A percentile compares a stretch with the other conserved stretches of the same genome.
Conservation (phyloP, 352 stramenopile genomes). For the Phytophthora hibernalis region DNA sequence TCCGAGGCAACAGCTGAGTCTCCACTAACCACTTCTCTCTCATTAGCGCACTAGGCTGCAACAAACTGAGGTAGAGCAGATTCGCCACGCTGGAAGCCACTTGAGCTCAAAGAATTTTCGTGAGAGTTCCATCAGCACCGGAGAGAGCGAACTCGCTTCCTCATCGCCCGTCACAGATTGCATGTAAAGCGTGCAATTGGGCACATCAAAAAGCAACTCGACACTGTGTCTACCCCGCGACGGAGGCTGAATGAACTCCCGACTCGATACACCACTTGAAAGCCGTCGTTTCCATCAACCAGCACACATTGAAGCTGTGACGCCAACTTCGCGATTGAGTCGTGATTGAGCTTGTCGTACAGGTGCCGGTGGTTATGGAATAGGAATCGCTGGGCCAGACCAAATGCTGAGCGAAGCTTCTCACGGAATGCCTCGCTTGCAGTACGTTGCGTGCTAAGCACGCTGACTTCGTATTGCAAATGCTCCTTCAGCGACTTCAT, state of each 20-base stretch:
- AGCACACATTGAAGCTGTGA: slow-evolving; percentile 44
- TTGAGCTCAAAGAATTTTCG: slow-evolving; percentile 55
- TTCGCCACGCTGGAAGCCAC: slow-evolving; percentile 68
- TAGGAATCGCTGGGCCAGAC: slow-evolving; percentile 62
- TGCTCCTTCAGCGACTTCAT: slow-evolving; percentile 59
- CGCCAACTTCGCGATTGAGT: slow-evolving; percentile 35
- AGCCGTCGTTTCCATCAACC: slow-evolving; percentile 47
- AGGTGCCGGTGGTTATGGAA: slow-evolving; percentile 48
- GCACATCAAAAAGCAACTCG: slow-evolving; percentile 59
- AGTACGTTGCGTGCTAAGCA: slow-evolving; percentile 41
- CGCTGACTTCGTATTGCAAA: slow-evolving; percentile 61
- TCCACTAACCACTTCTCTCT: slow-evolving; percentile 68
- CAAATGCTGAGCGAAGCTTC: slow-evolving; percentile 39
- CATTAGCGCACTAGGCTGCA: slow-evolving; percentile 44
- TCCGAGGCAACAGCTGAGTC: slow-evolving; percentile 62
- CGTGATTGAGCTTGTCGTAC: slow-evolving; percentile 56
- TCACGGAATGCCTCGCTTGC: slow-evolving; percentile 39
- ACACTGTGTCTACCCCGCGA: slow-evolving; percentile 25
- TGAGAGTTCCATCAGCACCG: slow-evolving; percentile 64
- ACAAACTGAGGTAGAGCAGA: slow-evolving; percentile 72
- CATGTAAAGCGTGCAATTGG: slow-evolving; percentile 46
- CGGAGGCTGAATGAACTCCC: slow-evolving; percentile 47
- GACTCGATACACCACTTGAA: slow-evolving; percentile 67
- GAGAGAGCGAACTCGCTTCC: slow-evolving; percentile 49
- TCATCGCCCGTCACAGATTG: slow-evolving; percentile 35